A percentile compares a stretch with the other conserved stretches of the same genome.
Evolutionary conservation across 108 stramenopile species (phyloP).

Genomic region (Conticribra weissflogii): DNA sequence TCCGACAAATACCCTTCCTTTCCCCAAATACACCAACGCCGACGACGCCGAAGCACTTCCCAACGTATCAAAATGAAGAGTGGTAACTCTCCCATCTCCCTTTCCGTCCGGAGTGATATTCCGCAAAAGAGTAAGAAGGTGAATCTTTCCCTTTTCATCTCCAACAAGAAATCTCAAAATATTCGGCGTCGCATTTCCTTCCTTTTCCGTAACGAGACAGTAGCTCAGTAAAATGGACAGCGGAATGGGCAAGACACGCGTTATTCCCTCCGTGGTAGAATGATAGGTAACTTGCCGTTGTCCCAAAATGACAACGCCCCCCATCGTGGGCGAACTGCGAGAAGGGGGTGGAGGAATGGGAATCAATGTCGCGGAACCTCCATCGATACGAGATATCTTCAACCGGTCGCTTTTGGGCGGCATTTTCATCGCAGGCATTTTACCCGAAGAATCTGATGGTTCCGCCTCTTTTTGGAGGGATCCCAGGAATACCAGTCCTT

Average conservation of each 20-base stretch:
- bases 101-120: constrained; percentile 18
- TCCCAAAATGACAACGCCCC: constrained; percentile 81
- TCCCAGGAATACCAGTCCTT: constrained; percentile 46
- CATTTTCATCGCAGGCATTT: constrained; percentile 17
- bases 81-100: constrained; percentile 50
- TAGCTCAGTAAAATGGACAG: constrained; percentile 3
- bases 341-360: constrained; percentile 61
- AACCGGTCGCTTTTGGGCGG: constrained; percentile 29
- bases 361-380: constrained; percentile 65
- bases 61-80: constrained; percentile 75
- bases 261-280: constrained; percentile 37
- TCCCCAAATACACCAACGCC: constrained; percentile 80
- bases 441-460: constrained; percentile 6
- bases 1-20: constrained; percentile 93
- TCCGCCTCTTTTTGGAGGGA: background rate
- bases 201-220: constrained; percentile 39
- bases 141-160: constrained; percentile 87
- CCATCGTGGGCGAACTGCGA: constrained; percentile 41
- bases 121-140: constrained; percentile 74
- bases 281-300: constrained; percentile 80
- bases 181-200: constrained; percentile 27
- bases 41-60: constrained; percentile 74
- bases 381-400: constrained; percentile 69
- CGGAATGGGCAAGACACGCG: constrained; percentile 67
- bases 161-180: constrained; percentile 79